Conservation (phyloP, 306 rosid genomes). For the Gynostemma pentaphyllum region DNA sequence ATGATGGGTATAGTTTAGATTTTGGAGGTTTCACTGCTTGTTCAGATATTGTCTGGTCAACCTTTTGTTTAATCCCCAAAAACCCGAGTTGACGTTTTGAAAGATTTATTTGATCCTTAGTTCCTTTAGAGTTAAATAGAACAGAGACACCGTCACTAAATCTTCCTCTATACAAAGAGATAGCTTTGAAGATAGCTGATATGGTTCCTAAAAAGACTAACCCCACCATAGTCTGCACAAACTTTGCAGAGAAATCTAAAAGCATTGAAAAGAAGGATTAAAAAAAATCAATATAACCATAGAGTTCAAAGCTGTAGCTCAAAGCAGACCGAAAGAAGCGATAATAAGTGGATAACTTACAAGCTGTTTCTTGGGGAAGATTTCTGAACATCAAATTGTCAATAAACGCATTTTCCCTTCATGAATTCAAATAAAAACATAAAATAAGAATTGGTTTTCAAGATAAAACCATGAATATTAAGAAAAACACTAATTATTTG, state of each 20-base stretch:
- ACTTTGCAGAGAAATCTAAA: conserved; percentile 64
- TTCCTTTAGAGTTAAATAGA: conserved; percentile 27
- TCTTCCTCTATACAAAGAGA: conserved; percentile 33
- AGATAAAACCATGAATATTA: too few species aligned
- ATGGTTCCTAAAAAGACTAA: conserved; percentile 47
- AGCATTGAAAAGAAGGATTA: conserved; percentile 12
- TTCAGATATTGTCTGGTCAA: conserved; percentile 31
- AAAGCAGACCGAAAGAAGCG: neutral
- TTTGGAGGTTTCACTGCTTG: conserved; percentile 68
- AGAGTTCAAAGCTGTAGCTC: neutral
- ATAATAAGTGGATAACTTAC: conserved; percentile 33
- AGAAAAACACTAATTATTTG: neutral
- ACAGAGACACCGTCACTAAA: conserved; percentile 20
- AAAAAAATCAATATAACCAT: neutral
- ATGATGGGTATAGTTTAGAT: conserved; percentile 29
- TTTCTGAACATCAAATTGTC: conserved; percentile 31
- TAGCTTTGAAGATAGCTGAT: conserved; percentile 53
- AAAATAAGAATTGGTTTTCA: neutral
- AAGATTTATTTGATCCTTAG: conserved; percentile 34
- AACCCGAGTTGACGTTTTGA: conserved; percentile 66
- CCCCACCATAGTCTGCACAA: conserved; percentile 43
- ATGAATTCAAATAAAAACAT: conserved; percentile 10
- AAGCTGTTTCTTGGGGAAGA: conserved; percentile 40
- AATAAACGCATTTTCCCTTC: conserved; percentile 54
- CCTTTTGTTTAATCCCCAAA: conserved; percentile 64